Evolutionary conservation across 371 early-diverging fungal genomes (phyloP), one percentile per base, ranked within the genome.

Genomic region (Lichtheimia ornata): DNA sequence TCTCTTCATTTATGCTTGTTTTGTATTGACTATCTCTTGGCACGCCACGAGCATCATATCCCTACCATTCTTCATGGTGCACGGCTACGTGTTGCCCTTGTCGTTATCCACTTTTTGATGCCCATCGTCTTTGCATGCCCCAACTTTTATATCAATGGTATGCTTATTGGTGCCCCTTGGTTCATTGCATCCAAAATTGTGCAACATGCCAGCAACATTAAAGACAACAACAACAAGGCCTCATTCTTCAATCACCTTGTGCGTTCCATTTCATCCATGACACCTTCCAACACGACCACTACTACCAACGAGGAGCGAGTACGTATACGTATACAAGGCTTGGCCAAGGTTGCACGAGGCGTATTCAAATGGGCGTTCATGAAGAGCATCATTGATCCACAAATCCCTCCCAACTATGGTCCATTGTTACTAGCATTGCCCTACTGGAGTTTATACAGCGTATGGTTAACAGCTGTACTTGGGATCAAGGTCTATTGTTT

Each of bases 401-500:
- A n/a, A 5, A 28, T 18, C 0, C 50, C 55, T 11, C 5, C 27
- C 15, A 24, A 43, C 14, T 24, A 40, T 35, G 47, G 42, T 5
- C 69, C 41, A n/a, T 11, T 4, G 50, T 45, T 40, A 14, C 60
- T 54, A 35, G 41, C 4, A n/a, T 35, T 64, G 62, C 54, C 72
- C 13, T 77, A 70, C 66, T 58, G 50, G 24, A 65, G 61, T 42
- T 14, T 47, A 0, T 28, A 49, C 18, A 66, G 64, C 1, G 11
- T 67, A 25, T 25, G 59, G 7, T 55, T 68, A 45, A 74, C 72
- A 0, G 27, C 68, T 0, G 17, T 72, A 7, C 63, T 59, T 52
- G 74, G 74, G 0, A 20, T 70, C 2, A 70, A 72, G 18, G 69
- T 65, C 0, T 77, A 73, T 55, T 68, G 65, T 25, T 25, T 69